A percentile compares a stretch with the other conserved stretches of the same genome.
Conservation (phyloP, 2,329 filamentous ascomycete genomes). For the Rutstroemia sp. region DNA sequence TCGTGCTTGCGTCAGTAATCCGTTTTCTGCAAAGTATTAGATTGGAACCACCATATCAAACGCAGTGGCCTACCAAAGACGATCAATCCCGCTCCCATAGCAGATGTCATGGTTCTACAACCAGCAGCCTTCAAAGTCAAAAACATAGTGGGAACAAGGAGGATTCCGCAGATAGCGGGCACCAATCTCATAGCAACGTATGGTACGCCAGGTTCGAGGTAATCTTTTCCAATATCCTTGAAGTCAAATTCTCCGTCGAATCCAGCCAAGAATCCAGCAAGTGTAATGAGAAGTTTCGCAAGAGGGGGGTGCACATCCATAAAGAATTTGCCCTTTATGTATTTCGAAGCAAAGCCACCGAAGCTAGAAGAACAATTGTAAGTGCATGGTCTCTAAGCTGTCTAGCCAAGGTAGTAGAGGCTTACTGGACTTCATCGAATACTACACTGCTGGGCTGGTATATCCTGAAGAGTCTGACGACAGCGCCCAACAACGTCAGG, state of each 20-base stretch:
- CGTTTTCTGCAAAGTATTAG: constrained; percentile 65
- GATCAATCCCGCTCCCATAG: constrained; percentile 75
- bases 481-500: constrained; percentile 67
- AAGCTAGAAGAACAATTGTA: constrained; percentile 53
- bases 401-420: constrained; percentile 24
- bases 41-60: background rate
- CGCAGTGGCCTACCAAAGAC: constrained; percentile 65
- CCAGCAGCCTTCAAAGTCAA: constrained; percentile 85
- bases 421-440: constrained; percentile 98
- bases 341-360: constrained; percentile 95
- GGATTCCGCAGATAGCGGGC: constrained; percentile 80
- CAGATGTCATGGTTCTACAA: constrained; percentile 78
- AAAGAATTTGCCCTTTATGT: constrained; percentile 98
- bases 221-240: constrained; percentile 99
- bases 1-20: constrained; percentile 87
- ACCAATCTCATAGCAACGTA: constrained; percentile 97
- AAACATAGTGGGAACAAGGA: constrained; percentile 89
- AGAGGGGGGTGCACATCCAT: constrained; percentile 99
- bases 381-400: constrained; percentile 10
- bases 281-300: constrained; percentile 91
- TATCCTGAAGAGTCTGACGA: constrained; percentile 88
- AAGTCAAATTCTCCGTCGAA: constrained; percentile 97
- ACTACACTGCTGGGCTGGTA: constrained; percentile 95
- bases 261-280: constrained; percentile 89
- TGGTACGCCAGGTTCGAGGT: constrained; percentile 86